A percentile compares a stretch with the other conserved stretches of the same genome.
Evolutionary conservation across 192 early-diverging fungal genomes (phyloP).

Genomic region (Chytriomyces confervae): DNA sequence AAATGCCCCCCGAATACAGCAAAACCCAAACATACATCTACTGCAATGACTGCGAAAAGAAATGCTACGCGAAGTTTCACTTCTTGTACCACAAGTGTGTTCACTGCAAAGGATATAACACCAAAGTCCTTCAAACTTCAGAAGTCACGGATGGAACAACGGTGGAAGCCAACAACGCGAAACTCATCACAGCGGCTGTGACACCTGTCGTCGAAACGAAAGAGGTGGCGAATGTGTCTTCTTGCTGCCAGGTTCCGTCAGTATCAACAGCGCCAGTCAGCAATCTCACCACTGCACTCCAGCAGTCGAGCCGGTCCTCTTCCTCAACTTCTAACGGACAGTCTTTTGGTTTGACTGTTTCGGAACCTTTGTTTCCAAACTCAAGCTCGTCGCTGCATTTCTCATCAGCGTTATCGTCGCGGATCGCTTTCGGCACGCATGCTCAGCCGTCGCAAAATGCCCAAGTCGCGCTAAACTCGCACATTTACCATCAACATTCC

Average conservation of each 20-base stretch:
- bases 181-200: background rate
- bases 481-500: too few relatives aligned
- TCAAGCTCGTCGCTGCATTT: background rate
- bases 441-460: background rate
- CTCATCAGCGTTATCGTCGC: too few relatives aligned
- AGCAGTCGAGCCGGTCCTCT: slow-evolving; percentile 9
- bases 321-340: background rate
- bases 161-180: slow-evolving; percentile 9
- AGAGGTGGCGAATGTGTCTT: slow-evolving; percentile 8
- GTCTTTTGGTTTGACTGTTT: slow-evolving; percentile 4
- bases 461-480: too few relatives aligned
- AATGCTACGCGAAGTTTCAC: slow-evolving; percentile 83
- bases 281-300: background rate
- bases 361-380: background rate
- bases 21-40: slow-evolving; percentile 75
- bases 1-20: slow-evolving; percentile 91
- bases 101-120: slow-evolving; percentile 87
- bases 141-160: slow-evolving; percentile 38
- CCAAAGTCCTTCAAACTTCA: slow-evolving; percentile 74
- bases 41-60: slow-evolving; percentile 95
- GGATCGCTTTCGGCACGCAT: background rate
- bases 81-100: slow-evolving; percentile 96
- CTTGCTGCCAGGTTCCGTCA: background rate
- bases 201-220: background rate
- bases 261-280: background rate